Evolutionary conservation across 2,329 filamentous ascomycete species (phyloP), one percentile per base, ranked within the genome.

Genomic region (Xylariaceae sp.): DNA sequence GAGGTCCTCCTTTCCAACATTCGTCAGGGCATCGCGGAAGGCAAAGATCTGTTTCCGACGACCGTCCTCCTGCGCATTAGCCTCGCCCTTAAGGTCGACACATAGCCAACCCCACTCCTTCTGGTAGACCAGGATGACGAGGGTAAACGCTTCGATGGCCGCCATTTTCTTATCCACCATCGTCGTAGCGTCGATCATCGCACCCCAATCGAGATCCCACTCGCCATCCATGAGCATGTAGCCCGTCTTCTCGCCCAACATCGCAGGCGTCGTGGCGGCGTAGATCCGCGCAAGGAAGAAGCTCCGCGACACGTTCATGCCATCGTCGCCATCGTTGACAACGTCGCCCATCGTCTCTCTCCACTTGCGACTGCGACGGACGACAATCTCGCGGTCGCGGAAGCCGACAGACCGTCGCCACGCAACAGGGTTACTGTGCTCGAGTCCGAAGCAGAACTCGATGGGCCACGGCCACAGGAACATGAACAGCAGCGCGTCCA

Each of bases 161-260:
- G 82, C 67, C 17, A 80, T 78, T 68, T 85, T 85, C 65, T 79
- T 78, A 64, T 90, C 87, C 1, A 92, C 82, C 65, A 95, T 73
- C 39, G 76, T 76, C 51, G 90, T 88, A 3, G 90, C 90, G 62
- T 81, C 76, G 10, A 91, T 77, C 90, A 97, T 97, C 17, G 82
- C 81, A 51, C 80, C 80, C 82, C 92, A 97, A 72, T 96, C 92
- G 61, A 97, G 77, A 73, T 96, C 89, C 88, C 91, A 97, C 62
- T 91, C 83, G 62, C 82, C 83, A 71, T 92, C 89, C 80, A 96
- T 89, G 66, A 94, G 86, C 64, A 95, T 75, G 71, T 95, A 96
- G 17, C 91, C 92, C 35, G 92, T 96, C 81, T 95, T 96, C 66
- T 85, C 81, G 66, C 82, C 78, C 67, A 93, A 78, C 55, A 86